Conservation (phyloP, 2,329 filamentous ascomycete genomes). For the Diaporthe citri region DNA sequence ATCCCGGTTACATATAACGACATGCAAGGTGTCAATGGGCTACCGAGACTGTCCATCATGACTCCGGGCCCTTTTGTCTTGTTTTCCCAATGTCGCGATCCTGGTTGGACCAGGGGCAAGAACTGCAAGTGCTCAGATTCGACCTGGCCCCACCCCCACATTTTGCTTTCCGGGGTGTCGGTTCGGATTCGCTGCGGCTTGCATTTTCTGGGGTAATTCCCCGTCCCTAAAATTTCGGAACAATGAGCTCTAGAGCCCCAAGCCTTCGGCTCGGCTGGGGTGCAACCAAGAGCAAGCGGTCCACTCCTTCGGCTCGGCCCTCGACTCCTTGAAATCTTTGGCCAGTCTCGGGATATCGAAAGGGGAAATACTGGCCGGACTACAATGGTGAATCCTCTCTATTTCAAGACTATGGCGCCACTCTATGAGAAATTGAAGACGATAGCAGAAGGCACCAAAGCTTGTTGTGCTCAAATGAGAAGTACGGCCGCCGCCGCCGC, state of each 20-base stretch:
- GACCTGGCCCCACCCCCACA: conserved; percentile 1
- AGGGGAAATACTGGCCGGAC: background rate
- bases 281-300: no score
- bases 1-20: background rate
- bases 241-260: background rate
- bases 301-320: conserved; percentile 2
- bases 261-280: conserved; percentile 2
- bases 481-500: background rate
- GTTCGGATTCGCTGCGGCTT: conserved; percentile 9
- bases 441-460: background rate
- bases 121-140: background rate
- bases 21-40: background rate
- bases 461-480: background rate
- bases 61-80: background rate
- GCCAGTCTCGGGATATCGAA: background rate
- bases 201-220: conserved; percentile 11
- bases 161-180: background rate
- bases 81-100: background rate
- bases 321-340: background rate
- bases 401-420: background rate
- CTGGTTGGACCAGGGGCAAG: background rate
- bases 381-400: background rate
- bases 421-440: background rate
- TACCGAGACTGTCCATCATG: background rate
- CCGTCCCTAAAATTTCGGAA: background rate